Evolutionary conservation across 345 rosid genomes (phyloP), one percentile per base, ranked within the genome.

Genomic region (Ceriops zippeliana): DNA sequence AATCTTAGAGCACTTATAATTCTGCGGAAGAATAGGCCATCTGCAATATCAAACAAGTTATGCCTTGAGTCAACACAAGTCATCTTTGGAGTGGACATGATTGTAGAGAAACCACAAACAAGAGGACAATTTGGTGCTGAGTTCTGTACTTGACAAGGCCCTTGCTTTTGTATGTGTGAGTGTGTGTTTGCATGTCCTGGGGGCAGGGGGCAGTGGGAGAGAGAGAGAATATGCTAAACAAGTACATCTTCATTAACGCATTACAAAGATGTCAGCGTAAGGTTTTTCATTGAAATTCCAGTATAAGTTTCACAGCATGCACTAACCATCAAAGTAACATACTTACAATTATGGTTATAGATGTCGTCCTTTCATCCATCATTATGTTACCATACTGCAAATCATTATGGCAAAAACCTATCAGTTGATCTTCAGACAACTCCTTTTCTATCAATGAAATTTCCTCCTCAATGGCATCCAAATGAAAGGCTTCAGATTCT

Each of bases 361-460:
- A 53, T 70, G 63, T 71, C 5, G 79, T 76, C 53, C 63, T 30
- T 57, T 76, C 79, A 62, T 76, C 79, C 1, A 76, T 67, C 79
- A 76, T 76, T 47, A 76, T 67, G 38, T 76, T 76, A n/a, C 79
- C 79, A 76, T 76, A 76, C 22, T 76, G 79, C 26, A 76, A 58
- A 67, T 76, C 79, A 67, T 76, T 76, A 37, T 76, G 79, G 58
- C 75, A 76, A 67, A 76, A 76, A 27, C 75, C 79, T 53, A 76
- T 62, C 8, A 26, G 21, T 62, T 63, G 65, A 57, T 67, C 69
- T 16, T 54, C 62, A 11, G 61, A 61, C 42, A 76, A 47, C 52
- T 71, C 61, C 73, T 67, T 62, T 67, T 76, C 79, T 52, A 76
- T 22, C 20, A 71, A 46, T 9, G 72, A 61, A 24, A 76, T 71